Evolutionary conservation across 2,329 filamentous ascomycete genomes (phyloP).

Genomic region (Lasiodiplodia sp.): DNA sequence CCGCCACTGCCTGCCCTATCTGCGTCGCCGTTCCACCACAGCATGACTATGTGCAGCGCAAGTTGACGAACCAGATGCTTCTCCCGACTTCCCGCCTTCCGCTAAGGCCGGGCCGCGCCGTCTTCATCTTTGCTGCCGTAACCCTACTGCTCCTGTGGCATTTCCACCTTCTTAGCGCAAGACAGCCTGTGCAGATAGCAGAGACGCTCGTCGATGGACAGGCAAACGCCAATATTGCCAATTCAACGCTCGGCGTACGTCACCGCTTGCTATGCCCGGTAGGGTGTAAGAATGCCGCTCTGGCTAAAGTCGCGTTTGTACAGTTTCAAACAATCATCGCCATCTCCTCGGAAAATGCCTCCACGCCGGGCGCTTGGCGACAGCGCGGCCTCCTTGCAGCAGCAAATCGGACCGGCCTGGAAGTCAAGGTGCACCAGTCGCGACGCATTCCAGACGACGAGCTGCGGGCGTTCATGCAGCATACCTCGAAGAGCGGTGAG

Average conservation of each 20-base stretch:
- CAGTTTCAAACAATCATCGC: conserved; percentile 29
- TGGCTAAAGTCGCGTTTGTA: not conserved
- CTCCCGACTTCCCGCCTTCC: conserved; percentile 10
- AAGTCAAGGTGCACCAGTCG: conserved; percentile 20
- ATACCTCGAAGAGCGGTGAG: not conserved
- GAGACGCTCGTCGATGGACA: conserved; percentile 4
- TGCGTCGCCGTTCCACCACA: not conserved
- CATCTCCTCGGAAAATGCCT: conserved; percentile 25
- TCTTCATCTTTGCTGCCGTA: conserved; percentile 18
- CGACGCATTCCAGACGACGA: conserved; percentile 20
- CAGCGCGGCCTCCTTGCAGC: conserved; percentile 25
- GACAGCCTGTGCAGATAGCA: conserved; percentile 14
- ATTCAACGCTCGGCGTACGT: conserved; percentile 26
- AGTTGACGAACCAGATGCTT: conserved; percentile 18
- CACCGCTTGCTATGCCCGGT: not conserved
- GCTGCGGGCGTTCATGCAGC: conserved; percentile 16
- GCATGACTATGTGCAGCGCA: conserved; percentile 1
- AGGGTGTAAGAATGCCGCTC: not conserved
- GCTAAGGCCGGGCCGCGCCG: conserved; percentile 22
- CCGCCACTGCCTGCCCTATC: not conserved
- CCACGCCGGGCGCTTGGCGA: conserved; percentile 25
- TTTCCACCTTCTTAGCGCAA: conserved; percentile 12
- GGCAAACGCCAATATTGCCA: not conserved
- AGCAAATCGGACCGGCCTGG: conserved; percentile 21
- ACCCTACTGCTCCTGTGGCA: conserved; percentile 19